Percentiles rank a stretch among this genome's conserved stretches.
Conservation (phyloP, 1,284 basidiomycete genomes). For the Volvariella surrecta region DNA sequence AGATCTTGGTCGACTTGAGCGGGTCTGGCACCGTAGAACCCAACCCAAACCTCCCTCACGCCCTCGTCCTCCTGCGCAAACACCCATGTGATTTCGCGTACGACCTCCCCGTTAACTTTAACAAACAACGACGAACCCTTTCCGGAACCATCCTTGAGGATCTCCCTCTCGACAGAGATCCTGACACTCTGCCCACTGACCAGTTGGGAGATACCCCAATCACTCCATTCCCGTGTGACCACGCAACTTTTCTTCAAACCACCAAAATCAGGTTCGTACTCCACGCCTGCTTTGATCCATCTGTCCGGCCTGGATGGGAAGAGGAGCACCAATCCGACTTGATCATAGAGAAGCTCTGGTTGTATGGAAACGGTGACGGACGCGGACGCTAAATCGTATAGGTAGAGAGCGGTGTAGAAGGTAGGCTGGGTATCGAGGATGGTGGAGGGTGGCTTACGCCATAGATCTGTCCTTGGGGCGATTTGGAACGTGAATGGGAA, state of each 20-base stretch:
- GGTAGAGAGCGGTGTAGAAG: not conserved
- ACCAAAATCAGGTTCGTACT: not conserved
- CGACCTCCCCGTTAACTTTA: not conserved
- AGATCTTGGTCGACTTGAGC: not conserved
- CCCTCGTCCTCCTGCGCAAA: not conserved
- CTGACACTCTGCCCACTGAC: not conserved
- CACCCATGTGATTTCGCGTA: not conserved
- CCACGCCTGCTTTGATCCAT: slow-evolving; percentile 1
- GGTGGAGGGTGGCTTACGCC: not conserved
- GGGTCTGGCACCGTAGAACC: not conserved
- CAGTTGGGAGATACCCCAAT: not conserved
- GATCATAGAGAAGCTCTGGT: not conserved
- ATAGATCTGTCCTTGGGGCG: not conserved
- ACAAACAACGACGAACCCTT: not conserved
- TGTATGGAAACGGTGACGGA: not conserved
- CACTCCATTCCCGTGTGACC: not conserved
- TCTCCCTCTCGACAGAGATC: not conserved
- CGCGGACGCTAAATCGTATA: not conserved
- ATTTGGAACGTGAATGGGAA: not conserved
- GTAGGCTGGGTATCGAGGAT: not conserved
- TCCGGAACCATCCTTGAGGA: not conserved
- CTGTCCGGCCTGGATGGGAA: not conserved
- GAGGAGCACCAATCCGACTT: not conserved
- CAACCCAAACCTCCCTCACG: not conserved
- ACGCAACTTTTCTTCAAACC: not conserved